Evolutionary conservation across 1,284 basidiomycete species (phyloP).

Genomic region (Earliella scabrosa): DNA sequence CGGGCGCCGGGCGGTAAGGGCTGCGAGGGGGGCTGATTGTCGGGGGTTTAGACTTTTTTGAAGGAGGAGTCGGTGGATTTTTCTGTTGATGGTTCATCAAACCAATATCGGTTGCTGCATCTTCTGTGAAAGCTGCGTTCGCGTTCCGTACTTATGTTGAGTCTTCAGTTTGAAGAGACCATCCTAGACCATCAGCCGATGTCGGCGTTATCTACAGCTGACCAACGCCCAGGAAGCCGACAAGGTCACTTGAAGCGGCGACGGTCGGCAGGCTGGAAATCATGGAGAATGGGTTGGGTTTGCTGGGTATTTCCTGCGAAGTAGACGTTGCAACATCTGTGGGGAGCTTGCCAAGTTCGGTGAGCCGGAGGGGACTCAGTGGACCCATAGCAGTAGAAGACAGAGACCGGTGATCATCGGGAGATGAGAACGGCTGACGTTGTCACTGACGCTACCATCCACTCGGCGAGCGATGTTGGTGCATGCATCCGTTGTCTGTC

Average conservation of each 20-base stretch:
- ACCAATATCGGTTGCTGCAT: constrained; percentile 1
- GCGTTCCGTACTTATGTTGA: not conserved
- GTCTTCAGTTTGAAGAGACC: too few relatives aligned
- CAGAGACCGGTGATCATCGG: too few relatives aligned
- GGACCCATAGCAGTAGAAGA: not conserved
- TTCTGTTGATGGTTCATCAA: not conserved
- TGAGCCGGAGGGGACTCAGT: too few relatives aligned
- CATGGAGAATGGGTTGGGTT: not conserved
- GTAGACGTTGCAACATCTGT: too few relatives aligned
- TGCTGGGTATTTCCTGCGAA: too few relatives aligned
- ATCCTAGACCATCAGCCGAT: too few relatives aligned
- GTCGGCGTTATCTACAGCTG: too few relatives aligned
- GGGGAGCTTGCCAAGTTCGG: too few relatives aligned
- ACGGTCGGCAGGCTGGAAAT: not conserved
- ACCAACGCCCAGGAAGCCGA: too few relatives aligned
- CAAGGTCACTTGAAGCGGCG: not conserved
- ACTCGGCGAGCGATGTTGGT: too few relatives aligned
- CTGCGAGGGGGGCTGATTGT: too few relatives aligned
- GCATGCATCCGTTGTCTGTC: not conserved
- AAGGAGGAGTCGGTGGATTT: not conserved
- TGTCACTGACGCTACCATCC: not conserved
- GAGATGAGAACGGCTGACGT: not conserved
- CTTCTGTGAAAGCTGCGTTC: not conserved
- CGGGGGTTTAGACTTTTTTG: constrained; percentile 1
- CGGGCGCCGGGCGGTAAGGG: too few relatives aligned